Base-by-base conservation (phyloP, 495 filamentous ascomycete species). In the Viridothelium virens region DNA sequence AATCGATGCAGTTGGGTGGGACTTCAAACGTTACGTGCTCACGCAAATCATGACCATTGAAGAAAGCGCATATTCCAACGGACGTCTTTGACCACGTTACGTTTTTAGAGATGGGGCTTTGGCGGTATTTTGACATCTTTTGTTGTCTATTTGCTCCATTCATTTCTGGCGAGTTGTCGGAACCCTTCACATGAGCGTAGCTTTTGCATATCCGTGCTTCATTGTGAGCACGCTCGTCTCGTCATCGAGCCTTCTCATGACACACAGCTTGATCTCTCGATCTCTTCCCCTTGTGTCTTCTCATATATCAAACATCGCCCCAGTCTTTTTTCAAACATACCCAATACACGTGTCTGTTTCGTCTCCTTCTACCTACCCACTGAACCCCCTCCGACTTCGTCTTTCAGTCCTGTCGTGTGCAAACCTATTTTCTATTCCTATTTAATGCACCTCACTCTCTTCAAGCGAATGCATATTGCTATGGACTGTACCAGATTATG, bases 91-190 rank as follows among this genome's bases (percentile, higher is more conserved):
- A 59, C 36, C 53, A 59, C 53, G 10, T 16, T 25, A 59, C 53
- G 31, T 59, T 33, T 9, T 59, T 59, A 59, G 53, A 59, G 18
- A 59, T 18, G 53, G 31, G 18, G 18, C 31, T 36, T 5, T 31
- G 53, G 53, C 53, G 53, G 53, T 59, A 59, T 59, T 59, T 31
- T 59, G 53, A 59, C 53, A 59, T 34, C 33, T 14, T 59, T 59
- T 59, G 31, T 59, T 59, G 31, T 59, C 53, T 10, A 34, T 59
- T 59, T 18, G 53, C 18, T 59, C 25, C 53, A 14, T 18, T 9
- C 10, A 7, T 59, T 18, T 33, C 7, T 33, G 53, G 53, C 53
- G 7, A 33, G 10, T 11, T 53, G 10, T 18, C n/a, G 10, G n/a
- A 53, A 10, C 7, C 36, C 36, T 59, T 10, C 31, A 34, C 14